phyloP scores from a whole-genome alignment of 2,329 filamentous ascomycete genomes.

The Microcera coccophila region DNA sequence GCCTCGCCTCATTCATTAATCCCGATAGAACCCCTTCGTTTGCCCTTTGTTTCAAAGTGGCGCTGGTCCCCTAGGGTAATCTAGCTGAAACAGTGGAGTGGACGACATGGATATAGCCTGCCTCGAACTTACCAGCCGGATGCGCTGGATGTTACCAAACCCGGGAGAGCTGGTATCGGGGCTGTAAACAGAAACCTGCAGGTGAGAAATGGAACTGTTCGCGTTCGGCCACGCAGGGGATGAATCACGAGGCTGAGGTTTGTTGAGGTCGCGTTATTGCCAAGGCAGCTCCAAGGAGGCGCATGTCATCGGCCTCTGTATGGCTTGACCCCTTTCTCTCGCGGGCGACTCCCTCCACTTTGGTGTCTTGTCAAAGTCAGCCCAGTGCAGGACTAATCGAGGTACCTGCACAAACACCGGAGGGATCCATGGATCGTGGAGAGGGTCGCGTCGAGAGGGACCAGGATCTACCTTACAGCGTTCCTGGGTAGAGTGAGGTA shows the following conservation, averaged over 20 bases:
- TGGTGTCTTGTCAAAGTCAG: conserved; percentile 1
- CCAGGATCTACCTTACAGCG: too few species aligned
- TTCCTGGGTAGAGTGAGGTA: too few species aligned
- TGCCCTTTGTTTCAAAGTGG: conserved; percentile 17
- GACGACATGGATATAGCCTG: background rate
- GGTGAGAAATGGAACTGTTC: conserved; percentile 2
- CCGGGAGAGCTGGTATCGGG: conserved; percentile 2
- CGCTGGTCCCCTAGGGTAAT: conserved; percentile 7
- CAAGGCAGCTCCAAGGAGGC: background rate
- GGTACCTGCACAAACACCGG: background rate
- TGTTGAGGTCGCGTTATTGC: background rate
- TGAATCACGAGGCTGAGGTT: background rate
- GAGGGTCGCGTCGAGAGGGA: background rate
- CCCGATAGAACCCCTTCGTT: conserved; percentile 5
- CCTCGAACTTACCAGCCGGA: background rate
- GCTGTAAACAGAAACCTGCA: conserved; percentile 4
- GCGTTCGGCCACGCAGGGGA: background rate
- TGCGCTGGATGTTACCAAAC: background rate
- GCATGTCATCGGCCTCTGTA: background rate
- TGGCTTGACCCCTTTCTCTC: conserved; percentile 7
- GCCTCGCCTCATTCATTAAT: too few species aligned
- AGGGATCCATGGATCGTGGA: background rate
- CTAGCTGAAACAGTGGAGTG: conserved; percentile 25
- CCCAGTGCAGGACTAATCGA: background rate
- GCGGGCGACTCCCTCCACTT: conserved; percentile 4